Evolutionary conservation across 1,284 basidiomycete species (phyloP).

Genomic region (Ganoderma leucocontextum): DNA sequence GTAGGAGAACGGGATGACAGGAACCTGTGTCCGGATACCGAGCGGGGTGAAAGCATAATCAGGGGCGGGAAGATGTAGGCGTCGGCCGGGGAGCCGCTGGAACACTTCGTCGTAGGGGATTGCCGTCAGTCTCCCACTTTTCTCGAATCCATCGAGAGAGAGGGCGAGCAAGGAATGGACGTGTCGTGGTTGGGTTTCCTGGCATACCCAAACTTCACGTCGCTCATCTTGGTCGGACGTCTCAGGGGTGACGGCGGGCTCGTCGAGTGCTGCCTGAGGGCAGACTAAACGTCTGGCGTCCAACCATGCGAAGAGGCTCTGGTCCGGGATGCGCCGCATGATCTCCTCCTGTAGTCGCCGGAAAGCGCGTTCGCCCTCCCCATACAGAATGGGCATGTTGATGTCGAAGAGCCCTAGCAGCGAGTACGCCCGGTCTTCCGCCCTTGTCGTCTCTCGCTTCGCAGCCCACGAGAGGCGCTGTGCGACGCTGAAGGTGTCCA

Average conservation of each 20-base stretch:
- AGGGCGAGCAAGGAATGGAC: background rate
- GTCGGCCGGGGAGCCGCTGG: background rate
- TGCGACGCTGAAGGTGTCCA: background rate
- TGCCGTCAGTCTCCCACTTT: background rate
- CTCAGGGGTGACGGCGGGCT: too few relatives aligned
- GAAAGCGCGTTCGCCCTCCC: background rate
- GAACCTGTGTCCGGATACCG: background rate
- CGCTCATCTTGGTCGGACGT: background rate
- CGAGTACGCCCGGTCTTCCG: background rate
- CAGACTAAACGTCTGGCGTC: too few relatives aligned
- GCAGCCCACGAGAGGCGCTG: background rate
- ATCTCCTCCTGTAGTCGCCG: background rate
- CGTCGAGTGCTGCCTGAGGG: background rate
- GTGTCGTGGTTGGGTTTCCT: background rate
- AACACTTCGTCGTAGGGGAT: background rate
- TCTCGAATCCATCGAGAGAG: background rate
- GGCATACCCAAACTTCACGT: background rate
- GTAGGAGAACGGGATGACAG: background rate
- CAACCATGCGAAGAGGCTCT: background rate
- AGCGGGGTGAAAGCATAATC: background rate
- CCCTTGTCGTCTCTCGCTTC: background rate
- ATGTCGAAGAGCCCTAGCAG: background rate
- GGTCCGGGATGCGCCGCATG: background rate
- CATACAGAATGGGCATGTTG: background rate
- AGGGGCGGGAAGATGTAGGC: background rate